phyloP scores from a whole-genome alignment of 2,329 filamentous ascomycete genomes.

The Camillea tinctor region DNA sequence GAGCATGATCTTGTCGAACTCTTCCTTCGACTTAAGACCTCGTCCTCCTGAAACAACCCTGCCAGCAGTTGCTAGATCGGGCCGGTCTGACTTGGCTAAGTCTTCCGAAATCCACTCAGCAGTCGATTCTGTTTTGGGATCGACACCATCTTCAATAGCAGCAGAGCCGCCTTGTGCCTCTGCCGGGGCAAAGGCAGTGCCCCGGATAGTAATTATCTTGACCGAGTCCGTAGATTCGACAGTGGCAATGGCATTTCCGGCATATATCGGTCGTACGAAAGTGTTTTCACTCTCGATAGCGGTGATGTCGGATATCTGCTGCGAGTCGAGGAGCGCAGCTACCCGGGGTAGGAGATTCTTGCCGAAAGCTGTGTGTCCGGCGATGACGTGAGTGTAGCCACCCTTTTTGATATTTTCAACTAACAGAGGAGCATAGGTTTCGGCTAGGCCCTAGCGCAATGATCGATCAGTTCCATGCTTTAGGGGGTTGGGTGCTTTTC shows the following conservation, averaged over 20 bases:
- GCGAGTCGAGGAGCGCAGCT: slow-evolving; percentile 84
- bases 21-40: slow-evolving; percentile 95
- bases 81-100: slow-evolving; percentile 87
- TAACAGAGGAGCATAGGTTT: slow-evolving; percentile 90
- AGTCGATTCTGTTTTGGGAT: slow-evolving; percentile 71
- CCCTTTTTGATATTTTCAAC: slow-evolving; percentile 97
- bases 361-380: slow-evolving; percentile 90
- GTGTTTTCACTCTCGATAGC: slow-evolving; percentile 85
- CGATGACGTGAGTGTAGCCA: slow-evolving; percentile 87
- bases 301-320: slow-evolving; percentile 92
- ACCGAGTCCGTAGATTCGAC: slow-evolving; percentile 84
- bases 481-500: neutral
- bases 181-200: slow-evolving; percentile 83
- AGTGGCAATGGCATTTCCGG: slow-evolving; percentile 94
- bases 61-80: slow-evolving; percentile 85
- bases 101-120: slow-evolving; percentile 95
- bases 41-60: slow-evolving; percentile 92
- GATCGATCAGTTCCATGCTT: slow-evolving; percentile 1
- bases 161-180: slow-evolving; percentile 72
- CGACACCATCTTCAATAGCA: slow-evolving; percentile 74
- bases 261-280: slow-evolving; percentile 95
- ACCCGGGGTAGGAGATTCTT: slow-evolving; percentile 93
- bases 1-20: slow-evolving; percentile 90
- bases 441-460: slow-evolving; percentile 69
- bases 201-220: slow-evolving; percentile 90